Percentiles rank a stretch among this genome's conserved stretches.
Conservation (phyloP, 306 rosid genomes). For the Alnus glutinosa region DNA sequence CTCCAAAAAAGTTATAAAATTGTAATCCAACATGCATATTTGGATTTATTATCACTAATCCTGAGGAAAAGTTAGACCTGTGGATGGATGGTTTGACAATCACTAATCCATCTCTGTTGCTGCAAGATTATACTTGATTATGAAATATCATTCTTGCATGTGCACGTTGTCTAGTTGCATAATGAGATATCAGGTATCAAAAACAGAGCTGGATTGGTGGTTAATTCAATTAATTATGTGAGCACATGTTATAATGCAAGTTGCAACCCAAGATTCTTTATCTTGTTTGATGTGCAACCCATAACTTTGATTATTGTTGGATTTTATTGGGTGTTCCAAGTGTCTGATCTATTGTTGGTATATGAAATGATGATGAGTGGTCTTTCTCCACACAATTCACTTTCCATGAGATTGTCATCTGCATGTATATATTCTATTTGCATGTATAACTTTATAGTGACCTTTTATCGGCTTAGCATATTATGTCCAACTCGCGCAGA, state of each 20-base stretch:
- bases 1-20: slow-evolving; percentile 7
- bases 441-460: background rate
- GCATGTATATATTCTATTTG: background rate
- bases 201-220: background rate
- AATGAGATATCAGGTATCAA: background rate
- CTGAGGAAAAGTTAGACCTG: background rate
- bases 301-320: background rate
- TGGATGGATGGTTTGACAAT: slow-evolving; percentile 21
- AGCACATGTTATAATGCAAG: background rate
- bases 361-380: background rate
- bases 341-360: background rate
- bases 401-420: background rate
- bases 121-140: slow-evolving; percentile 12
- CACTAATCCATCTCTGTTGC: slow-evolving; percentile 15
- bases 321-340: background rate
- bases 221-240: background rate
- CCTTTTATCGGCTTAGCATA: slow-evolving; percentile 10
- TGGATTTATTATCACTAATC: slow-evolving; percentile 3
- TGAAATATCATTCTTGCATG: slow-evolving; percentile 26
- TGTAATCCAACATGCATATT: slow-evolving; percentile 25
- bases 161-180: slow-evolving; percentile 7
- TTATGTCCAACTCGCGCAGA: slow-evolving; percentile 45
- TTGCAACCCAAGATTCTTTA: background rate
- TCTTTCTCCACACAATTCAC: background rate
- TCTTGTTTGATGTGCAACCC: background rate